phyloP scores from a whole-genome alignment of 192 early-diverging fungal species.

The Coemansia sp. region DNA sequence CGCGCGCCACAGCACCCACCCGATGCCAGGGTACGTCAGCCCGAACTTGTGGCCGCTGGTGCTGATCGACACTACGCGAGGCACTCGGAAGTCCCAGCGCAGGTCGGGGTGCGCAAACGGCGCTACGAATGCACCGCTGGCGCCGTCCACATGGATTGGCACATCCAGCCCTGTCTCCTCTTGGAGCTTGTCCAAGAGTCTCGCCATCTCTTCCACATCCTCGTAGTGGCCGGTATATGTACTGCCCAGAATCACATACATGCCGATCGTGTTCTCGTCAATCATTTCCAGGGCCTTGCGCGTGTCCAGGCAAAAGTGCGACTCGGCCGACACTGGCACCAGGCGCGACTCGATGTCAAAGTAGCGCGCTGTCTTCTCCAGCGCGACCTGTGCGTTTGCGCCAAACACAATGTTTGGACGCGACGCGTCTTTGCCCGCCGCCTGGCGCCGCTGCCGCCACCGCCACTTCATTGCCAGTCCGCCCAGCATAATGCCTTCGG shows the following conservation, averaged over 20 bases:
- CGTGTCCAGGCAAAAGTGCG: constrained; percentile 60
- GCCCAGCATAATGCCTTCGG: constrained; percentile 76
- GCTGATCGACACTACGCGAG: constrained; percentile 76
- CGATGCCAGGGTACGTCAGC: constrained; percentile 78
- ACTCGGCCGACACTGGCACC: constrained; percentile 59
- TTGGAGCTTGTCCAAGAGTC: constrained; percentile 63
- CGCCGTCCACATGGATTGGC: constrained; percentile 84
- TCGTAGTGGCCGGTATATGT: constrained; percentile 88
- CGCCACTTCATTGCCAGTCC: constrained; percentile 77
- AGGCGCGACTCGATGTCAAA: constrained; percentile 76
- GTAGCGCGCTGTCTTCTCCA: constrained; percentile 71
- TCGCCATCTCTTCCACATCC: constrained; percentile 63
- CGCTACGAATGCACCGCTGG: constrained; percentile 83
- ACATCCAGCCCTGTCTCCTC: constrained; percentile 65
- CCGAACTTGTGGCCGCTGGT: constrained; percentile 86
- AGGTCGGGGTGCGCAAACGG: constrained; percentile 77
- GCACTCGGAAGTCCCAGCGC: constrained; percentile 70
- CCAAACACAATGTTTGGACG: constrained; percentile 80
- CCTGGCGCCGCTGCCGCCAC: constrained; percentile 65
- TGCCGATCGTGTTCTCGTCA: constrained; percentile 87
- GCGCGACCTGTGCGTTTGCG: constrained; percentile 72
- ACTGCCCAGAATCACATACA: constrained; percentile 72
- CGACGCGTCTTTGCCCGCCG: constrained; percentile 63
- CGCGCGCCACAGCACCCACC: constrained; percentile 78
- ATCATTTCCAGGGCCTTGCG: constrained; percentile 65